phyloP scores from a whole-genome alignment of 306 rosid species.

The Dalbergia cultrata region DNA sequence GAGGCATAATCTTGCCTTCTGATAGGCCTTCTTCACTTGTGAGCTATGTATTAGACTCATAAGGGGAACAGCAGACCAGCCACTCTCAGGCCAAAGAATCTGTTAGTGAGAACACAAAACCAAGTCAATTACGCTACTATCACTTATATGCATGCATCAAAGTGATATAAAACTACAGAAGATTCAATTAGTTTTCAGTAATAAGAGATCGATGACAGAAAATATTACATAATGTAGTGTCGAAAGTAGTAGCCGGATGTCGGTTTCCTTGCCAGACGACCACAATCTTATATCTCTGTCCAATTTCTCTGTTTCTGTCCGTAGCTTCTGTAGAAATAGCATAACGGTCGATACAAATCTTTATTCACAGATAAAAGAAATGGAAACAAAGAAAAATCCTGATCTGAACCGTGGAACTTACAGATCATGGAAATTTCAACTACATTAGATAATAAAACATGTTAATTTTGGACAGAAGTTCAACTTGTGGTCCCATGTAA shows the following conservation, averaged over 20 bases:
- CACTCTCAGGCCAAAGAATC: slow-evolving; percentile 85
- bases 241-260: slow-evolving; percentile 83
- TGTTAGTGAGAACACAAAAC: slow-evolving; percentile 48
- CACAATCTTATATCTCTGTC: slow-evolving; percentile 78
- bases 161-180: slow-evolving; percentile 14
- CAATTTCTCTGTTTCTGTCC: slow-evolving; percentile 66
- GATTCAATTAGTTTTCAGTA: slow-evolving; percentile 1
- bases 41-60: slow-evolving; percentile 69
- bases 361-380: slow-evolving; percentile 9
- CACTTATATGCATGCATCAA: slow-evolving; percentile 13
- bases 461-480: background rate
- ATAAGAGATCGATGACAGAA: background rate
- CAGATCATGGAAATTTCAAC: slow-evolving; percentile 1
- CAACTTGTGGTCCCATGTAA: slow-evolving; percentile 1
- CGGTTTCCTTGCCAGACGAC: slow-evolving; percentile 86
- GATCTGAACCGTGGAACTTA: background rate
- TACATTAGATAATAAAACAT: slow-evolving; percentile 1
- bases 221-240: slow-evolving; percentile 75
- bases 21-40: slow-evolving; percentile 83
- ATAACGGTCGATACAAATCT: slow-evolving; percentile 35
- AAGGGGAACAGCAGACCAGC: slow-evolving; percentile 75
- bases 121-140: slow-evolving; percentile 28
- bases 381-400: slow-evolving; percentile 1
- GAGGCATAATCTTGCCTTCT: slow-evolving; percentile 90
- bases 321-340: slow-evolving; percentile 38